Conservation (phyloP, 2,329 filamentous ascomycete genomes). For the Penicillium freii region DNA sequence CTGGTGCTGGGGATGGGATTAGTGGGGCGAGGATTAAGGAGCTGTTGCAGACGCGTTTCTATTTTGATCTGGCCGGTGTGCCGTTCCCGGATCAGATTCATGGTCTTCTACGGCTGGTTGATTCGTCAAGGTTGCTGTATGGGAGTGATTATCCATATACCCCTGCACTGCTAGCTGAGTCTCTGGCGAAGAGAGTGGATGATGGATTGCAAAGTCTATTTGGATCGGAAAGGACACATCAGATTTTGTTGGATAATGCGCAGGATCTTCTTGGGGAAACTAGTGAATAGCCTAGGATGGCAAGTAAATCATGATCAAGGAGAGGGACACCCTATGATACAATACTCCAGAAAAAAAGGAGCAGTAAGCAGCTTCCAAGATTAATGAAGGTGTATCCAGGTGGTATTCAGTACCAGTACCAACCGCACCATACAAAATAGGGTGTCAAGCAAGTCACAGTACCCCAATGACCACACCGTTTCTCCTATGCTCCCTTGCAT, state of each 20-base stretch:
- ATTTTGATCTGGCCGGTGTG: conserved; percentile 55
- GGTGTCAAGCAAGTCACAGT: too few relatives aligned
- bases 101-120: conserved; percentile 46
- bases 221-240: neutral
- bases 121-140: conserved; percentile 49
- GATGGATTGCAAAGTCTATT: conserved; percentile 27
- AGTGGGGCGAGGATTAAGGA: conserved; percentile 15
- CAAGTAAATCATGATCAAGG: neutral
- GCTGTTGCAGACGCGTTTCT: conserved; percentile 42
- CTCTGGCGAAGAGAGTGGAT: conserved; percentile 45
- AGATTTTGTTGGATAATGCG: conserved; percentile 14
- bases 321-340: too few relatives aligned
- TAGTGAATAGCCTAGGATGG: neutral
- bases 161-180: conserved; percentile 24
- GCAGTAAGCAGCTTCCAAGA: too few relatives aligned
- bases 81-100: conserved; percentile 51
- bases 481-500: too few relatives aligned
- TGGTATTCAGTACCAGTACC: too few relatives aligned
- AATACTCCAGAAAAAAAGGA: too few relatives aligned
- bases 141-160: conserved; percentile 57
- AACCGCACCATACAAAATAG: too few relatives aligned
- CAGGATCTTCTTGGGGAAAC: conserved; percentile 1
- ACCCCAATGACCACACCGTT: too few relatives aligned
- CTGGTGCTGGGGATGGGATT: neutral
- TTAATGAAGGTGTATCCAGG: too few relatives aligned